phyloP scores from a whole-genome alignment of 2,329 filamentous ascomycete genomes.

The Claviceps purpurea region DNA sequence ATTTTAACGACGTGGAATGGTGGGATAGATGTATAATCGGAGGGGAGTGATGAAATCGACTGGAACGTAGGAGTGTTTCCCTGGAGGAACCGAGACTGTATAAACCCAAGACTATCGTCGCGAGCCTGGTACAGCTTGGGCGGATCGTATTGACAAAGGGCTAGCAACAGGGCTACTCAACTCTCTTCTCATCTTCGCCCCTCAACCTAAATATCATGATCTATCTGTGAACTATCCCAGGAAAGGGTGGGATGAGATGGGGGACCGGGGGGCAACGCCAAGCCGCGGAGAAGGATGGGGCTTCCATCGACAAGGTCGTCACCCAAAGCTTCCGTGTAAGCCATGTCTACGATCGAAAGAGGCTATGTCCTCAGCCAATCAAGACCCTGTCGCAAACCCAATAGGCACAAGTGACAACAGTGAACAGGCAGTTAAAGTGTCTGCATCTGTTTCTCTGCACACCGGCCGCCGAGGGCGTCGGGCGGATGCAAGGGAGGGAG shows the following conservation, averaged over 20 bases:
- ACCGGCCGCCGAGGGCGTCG: constrained; percentile 15
- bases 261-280: constrained; percentile 4
- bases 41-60: constrained; percentile 20
- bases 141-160: constrained; percentile 22
- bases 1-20: constrained; percentile 29
- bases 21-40: constrained; percentile 27
- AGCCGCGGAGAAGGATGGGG: constrained; percentile 2
- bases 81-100: constrained; percentile 14
- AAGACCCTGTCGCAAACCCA: constrained; percentile 12
- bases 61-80: constrained; percentile 22
- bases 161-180: constrained; percentile 11
- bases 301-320: constrained; percentile 9
- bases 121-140: constrained; percentile 17
- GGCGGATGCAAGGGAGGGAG: constrained; percentile 23
- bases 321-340: constrained; percentile 8
- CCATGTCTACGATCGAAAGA: constrained; percentile 13
- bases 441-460: constrained; percentile 10
- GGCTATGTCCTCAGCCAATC: constrained; percentile 15
- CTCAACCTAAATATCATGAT: constrained; percentile 21
- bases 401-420: constrained; percentile 17
- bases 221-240: constrained; percentile 17
- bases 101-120: constrained; percentile 25
- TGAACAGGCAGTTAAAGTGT: constrained; percentile 15
- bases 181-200: constrained; percentile 10
- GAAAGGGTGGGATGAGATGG: constrained; percentile 8